Evolutionary conservation across 495 filamentous ascomycete species (phyloP).

Genomic region (Aspergillus biplanus): DNA sequence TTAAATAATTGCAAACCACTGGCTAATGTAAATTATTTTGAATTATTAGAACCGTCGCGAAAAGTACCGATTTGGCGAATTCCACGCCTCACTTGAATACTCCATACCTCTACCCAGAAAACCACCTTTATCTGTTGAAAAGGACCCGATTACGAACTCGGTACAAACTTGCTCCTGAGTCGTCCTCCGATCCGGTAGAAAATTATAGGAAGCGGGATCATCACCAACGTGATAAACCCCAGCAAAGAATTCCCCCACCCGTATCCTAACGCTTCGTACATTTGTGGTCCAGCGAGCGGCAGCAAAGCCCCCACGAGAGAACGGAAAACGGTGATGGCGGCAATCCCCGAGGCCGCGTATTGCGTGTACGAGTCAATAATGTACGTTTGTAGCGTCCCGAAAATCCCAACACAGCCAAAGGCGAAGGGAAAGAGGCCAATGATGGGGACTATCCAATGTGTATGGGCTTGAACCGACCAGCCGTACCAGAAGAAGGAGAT

Average conservation of each 20-base stretch:
- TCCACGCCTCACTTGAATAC: no score
- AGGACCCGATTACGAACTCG: not conserved
- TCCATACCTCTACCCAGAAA: no score
- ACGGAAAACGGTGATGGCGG: slow-evolving; percentile 35
- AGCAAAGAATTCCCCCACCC: slow-evolving; percentile 63
- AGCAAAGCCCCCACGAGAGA: slow-evolving; percentile 16
- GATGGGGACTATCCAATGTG: slow-evolving; percentile 67
- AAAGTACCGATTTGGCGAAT: no score
- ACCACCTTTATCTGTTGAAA: no score
- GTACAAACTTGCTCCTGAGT: slow-evolving; percentile 20
- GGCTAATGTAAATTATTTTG: no score
- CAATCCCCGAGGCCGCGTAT: slow-evolving; percentile 57
- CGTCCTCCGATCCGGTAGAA: slow-evolving; percentile 37
- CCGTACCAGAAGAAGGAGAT: slow-evolving; percentile 71
- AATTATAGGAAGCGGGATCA: slow-evolving; percentile 53
- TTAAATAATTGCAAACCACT: no score
- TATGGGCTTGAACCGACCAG: slow-evolving; percentile 55
- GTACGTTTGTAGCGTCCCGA: slow-evolving; percentile 41
- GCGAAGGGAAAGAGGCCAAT: slow-evolving; percentile 40
- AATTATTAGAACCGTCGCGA: no score
- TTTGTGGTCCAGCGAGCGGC: slow-evolving; percentile 39
- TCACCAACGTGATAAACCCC: slow-evolving; percentile 54
- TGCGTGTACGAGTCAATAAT: slow-evolving; percentile 64
- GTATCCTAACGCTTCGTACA: slow-evolving; percentile 56
- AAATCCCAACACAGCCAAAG: slow-evolving; percentile 20